Evolutionary conservation across 306 rosid species (phyloP), one percentile per base, ranked within the genome.

Genomic region (Lithocarpus polystachyus): DNA sequence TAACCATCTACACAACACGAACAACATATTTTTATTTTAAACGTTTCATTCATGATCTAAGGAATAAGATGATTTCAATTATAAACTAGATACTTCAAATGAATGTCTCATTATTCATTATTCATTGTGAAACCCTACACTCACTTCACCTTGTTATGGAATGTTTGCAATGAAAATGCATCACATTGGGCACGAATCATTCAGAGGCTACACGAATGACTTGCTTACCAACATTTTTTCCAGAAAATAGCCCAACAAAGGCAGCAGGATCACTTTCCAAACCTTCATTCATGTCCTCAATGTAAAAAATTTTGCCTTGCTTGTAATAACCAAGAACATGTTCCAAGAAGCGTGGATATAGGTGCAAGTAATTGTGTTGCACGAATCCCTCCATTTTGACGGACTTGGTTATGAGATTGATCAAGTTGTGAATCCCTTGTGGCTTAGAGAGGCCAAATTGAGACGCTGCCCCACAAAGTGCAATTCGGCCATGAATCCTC

Each of bases 391-490:
- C 88, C 75, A 93, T 15, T 73, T 70, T 62, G 65, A 84, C 76
- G 62, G 82, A 81, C 77, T 89, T 84, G 1, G 31, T 80, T 28
- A 88, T 67, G 72, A 67, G 72, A 67, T 18, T 35, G 14, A 31
- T 6, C 48, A 22, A 33, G 72, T 67, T 67, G 23, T 6, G 37
- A 31, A 67, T 18, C 18, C 72, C 72, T 67, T 11, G 10, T 86
- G 81, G 91, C 71, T 87, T 80, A 51, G 82, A 85, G 13, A 87
- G 79, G 56, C 86, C 83, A 78, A 85, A 82, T 72, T 91, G 81
- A 7, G 88, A 79, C 29, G 86, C 82, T 91, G 87, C 84, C 68
- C 96, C 96, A 14, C 90, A 89, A 37, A 75, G 75, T 15, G 82
- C 90, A 19, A 91, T 81, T 53, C 92, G 79, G 12, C 89, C 93